Conservation (phyloP, 164 flowering plant genomes). For the Vitis rupestris region DNA sequence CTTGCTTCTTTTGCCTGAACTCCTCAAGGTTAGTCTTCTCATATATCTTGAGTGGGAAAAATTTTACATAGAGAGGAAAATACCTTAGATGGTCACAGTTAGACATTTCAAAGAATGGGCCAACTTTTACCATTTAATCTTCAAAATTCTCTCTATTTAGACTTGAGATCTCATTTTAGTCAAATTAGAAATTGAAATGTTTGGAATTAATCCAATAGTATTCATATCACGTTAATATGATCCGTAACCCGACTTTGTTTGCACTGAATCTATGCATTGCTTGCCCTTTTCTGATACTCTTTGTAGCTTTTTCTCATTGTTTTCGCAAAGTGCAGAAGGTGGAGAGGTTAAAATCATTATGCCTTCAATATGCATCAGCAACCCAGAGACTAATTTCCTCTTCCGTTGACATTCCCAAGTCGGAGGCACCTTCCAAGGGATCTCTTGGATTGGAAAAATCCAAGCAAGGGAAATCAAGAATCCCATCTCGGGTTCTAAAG, state of each 20-base stretch:
- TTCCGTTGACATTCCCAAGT: slow-evolving; percentile 50
- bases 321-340: slow-evolving; percentile 60
- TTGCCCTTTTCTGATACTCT: neutral
- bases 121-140: neutral
- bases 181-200: neutral
- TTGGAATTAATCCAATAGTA: neutral
- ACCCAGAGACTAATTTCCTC: slow-evolving; percentile 83
- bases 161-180: neutral
- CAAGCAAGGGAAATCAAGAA: slow-evolving; percentile 44
- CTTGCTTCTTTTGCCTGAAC: slow-evolving; percentile 83
- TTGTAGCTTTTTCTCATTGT: neutral
- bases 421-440: slow-evolving; percentile 25
- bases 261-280: no score
- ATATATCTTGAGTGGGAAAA: neutral
- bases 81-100: no score
- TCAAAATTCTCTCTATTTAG: neutral
- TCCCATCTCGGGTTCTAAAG: slow-evolving; percentile 31
- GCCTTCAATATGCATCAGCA: slow-evolving; percentile 92
- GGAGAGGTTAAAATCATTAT: slow-evolving; percentile 78
- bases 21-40: slow-evolving; percentile 68
- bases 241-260: no score
- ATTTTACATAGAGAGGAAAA: no score
- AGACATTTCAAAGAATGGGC: neutral
- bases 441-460: slow-evolving; percentile 22
- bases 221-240: neutral